phyloP scores from a whole-genome alignment of 345 rosid species.

The Eucalyptus guilfoylei region DNA sequence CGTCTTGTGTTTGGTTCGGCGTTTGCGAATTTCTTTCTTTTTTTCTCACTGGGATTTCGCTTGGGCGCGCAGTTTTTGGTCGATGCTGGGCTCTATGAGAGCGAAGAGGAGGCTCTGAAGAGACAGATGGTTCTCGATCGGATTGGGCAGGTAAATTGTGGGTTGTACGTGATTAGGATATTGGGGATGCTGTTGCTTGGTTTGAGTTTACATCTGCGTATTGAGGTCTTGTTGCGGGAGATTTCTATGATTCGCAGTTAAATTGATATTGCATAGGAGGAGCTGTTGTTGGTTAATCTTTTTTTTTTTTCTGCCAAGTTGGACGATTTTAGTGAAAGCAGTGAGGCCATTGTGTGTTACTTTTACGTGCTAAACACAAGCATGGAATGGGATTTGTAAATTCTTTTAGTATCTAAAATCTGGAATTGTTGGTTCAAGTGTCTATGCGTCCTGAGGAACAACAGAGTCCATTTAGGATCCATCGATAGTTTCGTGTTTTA shows the following conservation, averaged over 20 bases:
- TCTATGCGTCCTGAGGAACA: not conserved
- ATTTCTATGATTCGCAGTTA: not conserved
- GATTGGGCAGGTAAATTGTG: constrained; percentile 43
- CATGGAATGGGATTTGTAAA: not conserved
- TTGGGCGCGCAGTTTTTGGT: constrained; percentile 37
- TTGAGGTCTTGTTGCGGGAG: not conserved
- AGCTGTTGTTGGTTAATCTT: not conserved
- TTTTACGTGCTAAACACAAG: not conserved
- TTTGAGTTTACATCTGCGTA: not conserved
- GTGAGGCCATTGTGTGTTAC: not conserved
- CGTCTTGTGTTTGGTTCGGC: not conserved
- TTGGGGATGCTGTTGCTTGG: not conserved
- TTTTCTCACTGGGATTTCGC: not conserved
- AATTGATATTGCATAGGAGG: not conserved
- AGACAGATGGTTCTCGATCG: constrained; percentile 61
- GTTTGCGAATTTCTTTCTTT: not conserved
- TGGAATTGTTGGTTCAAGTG: not conserved
- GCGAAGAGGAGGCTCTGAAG: constrained; percentile 61
- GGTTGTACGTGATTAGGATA: not conserved
- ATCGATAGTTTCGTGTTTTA: not conserved
- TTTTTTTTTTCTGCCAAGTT: not conserved
- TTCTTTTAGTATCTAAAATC: not conserved
- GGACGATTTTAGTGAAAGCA: not conserved
- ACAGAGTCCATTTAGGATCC: not conserved
- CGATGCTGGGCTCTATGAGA: constrained; percentile 64